phyloP scores from a whole-genome alignment of 805 yeast species.

The Yarrowia deformans region DNA sequence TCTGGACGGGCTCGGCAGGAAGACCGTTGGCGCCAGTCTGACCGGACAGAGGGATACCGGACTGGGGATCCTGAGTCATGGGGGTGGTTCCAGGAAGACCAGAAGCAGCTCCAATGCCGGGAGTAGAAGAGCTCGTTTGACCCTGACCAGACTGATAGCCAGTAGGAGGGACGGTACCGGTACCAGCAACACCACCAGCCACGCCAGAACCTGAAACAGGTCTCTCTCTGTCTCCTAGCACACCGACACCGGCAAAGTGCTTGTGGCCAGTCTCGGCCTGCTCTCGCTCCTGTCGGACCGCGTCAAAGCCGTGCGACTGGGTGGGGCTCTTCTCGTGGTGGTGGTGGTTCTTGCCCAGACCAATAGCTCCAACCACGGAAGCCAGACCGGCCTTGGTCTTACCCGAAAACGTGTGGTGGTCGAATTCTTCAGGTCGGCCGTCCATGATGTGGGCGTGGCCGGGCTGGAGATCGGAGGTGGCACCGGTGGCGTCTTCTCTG shows the following conservation, averaged over 20 bases:
- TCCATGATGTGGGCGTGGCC: conserved; percentile 20
- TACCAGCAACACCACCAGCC: no score
- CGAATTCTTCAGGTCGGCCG: conserved; percentile 21
- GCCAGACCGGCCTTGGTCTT: conserved; percentile 37
- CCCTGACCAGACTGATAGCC: not conserved
- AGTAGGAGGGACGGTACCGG: not conserved
- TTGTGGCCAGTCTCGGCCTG: conserved; percentile 11
- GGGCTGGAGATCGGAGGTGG: not conserved
- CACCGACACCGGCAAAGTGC: conserved; percentile 28
- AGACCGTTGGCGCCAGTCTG: conserved; percentile 21
- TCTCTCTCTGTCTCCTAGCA: not conserved
- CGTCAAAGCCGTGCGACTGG: conserved; percentile 7
- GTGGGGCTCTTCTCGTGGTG: not conserved
- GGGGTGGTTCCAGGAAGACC: not conserved
- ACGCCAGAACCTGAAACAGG: not conserved
- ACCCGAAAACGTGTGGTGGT: conserved; percentile 9
- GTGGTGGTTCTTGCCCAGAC: conserved; percentile 7
- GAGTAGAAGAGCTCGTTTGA: not conserved
- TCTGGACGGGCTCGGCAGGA: not conserved
- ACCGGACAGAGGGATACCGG: conserved; percentile 13
- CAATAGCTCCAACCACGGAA: conserved; percentile 17
- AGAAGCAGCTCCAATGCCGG: not conserved
- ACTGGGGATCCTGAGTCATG: conserved; percentile 2
- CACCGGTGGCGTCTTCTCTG: not conserved
- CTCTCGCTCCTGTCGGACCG: conserved; percentile 18